phyloP scores from a whole-genome alignment of 2,329 filamentous ascomycete genomes.

The Alternaria atra region DNA sequence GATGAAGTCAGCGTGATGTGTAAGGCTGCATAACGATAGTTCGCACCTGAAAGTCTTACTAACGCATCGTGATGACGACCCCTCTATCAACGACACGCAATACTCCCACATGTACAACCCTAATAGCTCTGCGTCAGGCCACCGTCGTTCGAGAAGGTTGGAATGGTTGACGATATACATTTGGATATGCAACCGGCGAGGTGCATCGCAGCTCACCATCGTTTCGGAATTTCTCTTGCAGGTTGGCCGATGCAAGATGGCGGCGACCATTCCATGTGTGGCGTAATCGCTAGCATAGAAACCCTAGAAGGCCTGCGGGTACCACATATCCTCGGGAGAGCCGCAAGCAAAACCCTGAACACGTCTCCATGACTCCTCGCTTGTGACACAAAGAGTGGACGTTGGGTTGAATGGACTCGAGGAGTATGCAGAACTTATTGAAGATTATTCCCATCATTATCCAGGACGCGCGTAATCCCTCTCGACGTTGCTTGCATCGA shows the following conservation, averaged over 20 bases:
- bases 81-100: constrained; percentile 1
- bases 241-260: constrained; percentile 17
- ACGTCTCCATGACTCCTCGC: constrained; percentile 1
- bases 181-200: constrained; percentile 10
- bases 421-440: too few relatives aligned
- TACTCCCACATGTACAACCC: neutral
- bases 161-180: neutral
- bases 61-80: neutral
- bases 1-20: neutral
- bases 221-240: constrained; percentile 12
- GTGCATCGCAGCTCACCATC: constrained; percentile 19
- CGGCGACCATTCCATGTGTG: constrained; percentile 12
- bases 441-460: neutral
- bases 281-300: constrained; percentile 11
- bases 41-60: neutral
- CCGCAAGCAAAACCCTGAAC: constrained; percentile 7
- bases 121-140: constrained; percentile 1
- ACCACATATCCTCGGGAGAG: constrained; percentile 12
- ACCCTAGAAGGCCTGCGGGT: neutral
- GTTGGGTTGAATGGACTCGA: neutral
- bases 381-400: neutral
- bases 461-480: neutral
- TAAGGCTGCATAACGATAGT: neutral
- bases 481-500: neutral
- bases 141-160: neutral